Base-by-base conservation (phyloP, 192 early-diverging fungal genomes). In the Radiomyces spectabilis region DNA sequence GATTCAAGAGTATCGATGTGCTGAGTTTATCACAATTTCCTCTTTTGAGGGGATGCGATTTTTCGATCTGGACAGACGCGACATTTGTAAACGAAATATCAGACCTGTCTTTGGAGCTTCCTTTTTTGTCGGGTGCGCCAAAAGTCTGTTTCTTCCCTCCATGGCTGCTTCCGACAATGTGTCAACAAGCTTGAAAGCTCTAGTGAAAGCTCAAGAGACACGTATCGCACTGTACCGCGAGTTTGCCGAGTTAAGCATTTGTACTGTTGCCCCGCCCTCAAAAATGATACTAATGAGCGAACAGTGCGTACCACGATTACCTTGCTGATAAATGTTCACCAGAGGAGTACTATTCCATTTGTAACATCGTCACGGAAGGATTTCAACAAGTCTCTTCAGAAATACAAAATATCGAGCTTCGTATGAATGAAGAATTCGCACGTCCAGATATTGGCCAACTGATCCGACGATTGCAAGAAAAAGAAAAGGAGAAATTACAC, bases 311-410 rank as follows among this genome's bases (percentile, higher is more conserved):
- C 31, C 53, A 60, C 21, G 68, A 70, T 35, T 70, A 64, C 38
- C 32, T 59, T 16, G 21, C 26, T 3, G 52, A 58, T 19, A 46
- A 49, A 25, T 59, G 57, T 27, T 53, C 61, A n/a, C 21, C 57
- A 15, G 61, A 64, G 5, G 57, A 63, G 31, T 70, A 65, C 35
- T 52, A 63, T n/a, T 70, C 68, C 9, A 65, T 70, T 18, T 70
- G 68, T 38, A 45, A 43, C 7, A 70, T 70, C 12, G 68, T 70
- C 24, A 70, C 68, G 6, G 61, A 70, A 26, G 68, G 68, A 2
- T 70, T 70, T 43, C 68, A 70, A 31, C 61, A 70, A 24, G 68
- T 64, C 3, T 70, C 68, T 15, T 34, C 27, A 16, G 50, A 59
- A 25, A 64, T 70, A 21, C 68, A 70, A 40, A 40, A 16, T 4